Base-by-base conservation (phyloP, 306 rosid species). In the Astragalus membranaceus region DNA sequence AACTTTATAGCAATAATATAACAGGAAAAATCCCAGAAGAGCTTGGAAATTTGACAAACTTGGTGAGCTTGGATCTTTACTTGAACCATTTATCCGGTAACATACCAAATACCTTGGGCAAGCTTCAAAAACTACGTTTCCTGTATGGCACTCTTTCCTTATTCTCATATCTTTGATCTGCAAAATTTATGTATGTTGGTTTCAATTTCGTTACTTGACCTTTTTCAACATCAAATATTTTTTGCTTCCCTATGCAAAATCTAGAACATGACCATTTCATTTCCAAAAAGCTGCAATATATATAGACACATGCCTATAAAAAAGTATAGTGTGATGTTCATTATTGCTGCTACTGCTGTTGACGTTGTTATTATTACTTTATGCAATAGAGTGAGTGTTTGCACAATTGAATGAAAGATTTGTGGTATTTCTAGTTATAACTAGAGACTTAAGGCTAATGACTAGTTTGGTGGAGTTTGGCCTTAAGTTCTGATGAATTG, bases 21-120 rank as follows among this genome's bases (percentile, higher is more conserved):
- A 75, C 67, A 56, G 95, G 97, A 70, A 83, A 9, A 76, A 80
- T 90, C 74, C 97, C 95, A 0, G 84, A 78, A 0, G 95, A 90
- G 86, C 92, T 90, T 44, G 96, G 97, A 57, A 78, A 78, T 74
- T 79, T 90, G 82, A 65, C 84, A 75, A 76, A 83, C 83, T 86
- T 90, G 90, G 97, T 90, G 79, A 90, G 97, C 87, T 84, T 90
- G 92, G 97, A 90, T 90, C 97, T 90, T 78, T 90, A 88, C 86
- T 70, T 81, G 88, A 90, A 90, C 85, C 5, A 0, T 0, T 80
- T 90, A 74, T 60, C 0, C 57, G 92, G 92, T 49, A 3, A 8
- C 72, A 90, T 88, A 78, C 95, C 97, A 3, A 12, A 0, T 32
- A 73, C 92, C 4, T 58, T 90, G 85, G 80, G 88, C 72, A 86